A percentile compares a stretch with the other conserved stretches of the same genome.
Conservation (phyloP, 2,329 filamentous ascomycete genomes). For the Cladosporium velox region DNA sequence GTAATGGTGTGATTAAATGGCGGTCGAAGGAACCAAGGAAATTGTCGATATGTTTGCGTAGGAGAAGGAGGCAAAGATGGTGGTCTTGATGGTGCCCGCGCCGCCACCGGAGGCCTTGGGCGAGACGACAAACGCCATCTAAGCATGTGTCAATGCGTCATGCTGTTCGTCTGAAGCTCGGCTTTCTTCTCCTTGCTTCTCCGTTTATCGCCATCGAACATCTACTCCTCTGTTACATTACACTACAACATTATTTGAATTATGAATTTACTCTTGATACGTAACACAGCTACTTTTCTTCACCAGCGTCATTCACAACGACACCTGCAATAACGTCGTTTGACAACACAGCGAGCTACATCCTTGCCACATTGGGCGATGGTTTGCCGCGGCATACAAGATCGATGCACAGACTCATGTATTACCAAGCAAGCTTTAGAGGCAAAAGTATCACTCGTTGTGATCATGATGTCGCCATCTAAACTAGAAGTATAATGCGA, state of each 20-base stretch:
- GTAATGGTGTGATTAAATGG: neutral
- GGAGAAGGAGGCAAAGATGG: slow-evolving; percentile 1
- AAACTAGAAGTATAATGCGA: neutral
- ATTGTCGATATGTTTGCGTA: neutral
- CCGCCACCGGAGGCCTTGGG: slow-evolving; percentile 7
- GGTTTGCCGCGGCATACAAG: neutral
- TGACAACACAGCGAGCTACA: neutral
- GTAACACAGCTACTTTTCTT: neutral
- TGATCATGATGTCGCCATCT: neutral
- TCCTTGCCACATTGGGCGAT: neutral
- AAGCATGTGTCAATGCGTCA: slow-evolving; percentile 12
- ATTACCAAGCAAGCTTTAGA: slow-evolving; percentile 1
- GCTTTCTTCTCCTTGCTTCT: neutral
- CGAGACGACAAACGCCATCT: neutral
- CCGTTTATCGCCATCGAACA: neutral
- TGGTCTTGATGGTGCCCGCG: slow-evolving; percentile 1
- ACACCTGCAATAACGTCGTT: neutral
- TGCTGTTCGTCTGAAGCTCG: slow-evolving; percentile 2
- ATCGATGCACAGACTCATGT: slow-evolving; percentile 3
- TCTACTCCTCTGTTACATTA: neutral
- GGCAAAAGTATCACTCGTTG: neutral
- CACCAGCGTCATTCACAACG: neutral
- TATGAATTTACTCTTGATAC: neutral
- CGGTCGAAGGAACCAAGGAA: neutral
- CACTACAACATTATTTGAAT: neutral